These are phyloP conservation scores for Irpex lacteus DNA, from an alignment of 1,284 basidiomycete species.

Conservation along the genomic window DNA sequence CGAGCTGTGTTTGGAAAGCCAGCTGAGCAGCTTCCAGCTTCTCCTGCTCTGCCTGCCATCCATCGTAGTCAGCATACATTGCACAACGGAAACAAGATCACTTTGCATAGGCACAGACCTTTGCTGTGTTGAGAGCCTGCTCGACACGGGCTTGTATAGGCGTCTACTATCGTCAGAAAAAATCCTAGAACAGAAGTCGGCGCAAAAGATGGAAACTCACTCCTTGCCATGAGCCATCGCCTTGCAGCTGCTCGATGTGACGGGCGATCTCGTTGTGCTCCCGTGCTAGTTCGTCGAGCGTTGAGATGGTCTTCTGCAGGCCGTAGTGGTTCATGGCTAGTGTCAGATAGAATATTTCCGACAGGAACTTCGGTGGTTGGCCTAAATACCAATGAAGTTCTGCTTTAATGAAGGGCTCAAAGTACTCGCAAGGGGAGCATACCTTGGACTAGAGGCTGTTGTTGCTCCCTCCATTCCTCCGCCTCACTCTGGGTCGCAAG, in stretches of 20 bases:
- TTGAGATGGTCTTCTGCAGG: conserved; percentile 76
- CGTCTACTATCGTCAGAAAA: conserved; percentile 38
- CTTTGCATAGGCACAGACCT: conserved; percentile 40
- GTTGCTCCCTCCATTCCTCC: conserved; percentile 62
- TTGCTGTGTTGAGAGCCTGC: conserved; percentile 67
- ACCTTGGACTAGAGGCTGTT: conserved; percentile 42
- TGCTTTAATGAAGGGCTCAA: too few relatives aligned
- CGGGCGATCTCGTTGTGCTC: conserved; percentile 77
- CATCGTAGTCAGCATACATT: background rate
- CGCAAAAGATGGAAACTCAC: conserved; percentile 41
- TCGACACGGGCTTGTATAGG: conserved; percentile 69
- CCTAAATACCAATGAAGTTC: background rate
- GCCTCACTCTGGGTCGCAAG: conserved; percentile 88
- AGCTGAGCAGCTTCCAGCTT: conserved; percentile 70
- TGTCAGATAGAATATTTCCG: conserved; percentile 90
- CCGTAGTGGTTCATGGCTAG: conserved; percentile 87
- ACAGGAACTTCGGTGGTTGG: conserved; percentile 83
- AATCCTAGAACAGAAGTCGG: background rate
- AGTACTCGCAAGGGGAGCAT: background rate
- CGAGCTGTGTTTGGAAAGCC: conserved; percentile 83
- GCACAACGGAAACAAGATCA: background rate
- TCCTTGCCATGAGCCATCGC: conserved; percentile 76
- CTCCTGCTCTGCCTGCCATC: conserved; percentile 59
- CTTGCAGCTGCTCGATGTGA: conserved; percentile 76
- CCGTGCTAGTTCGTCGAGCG: conserved; percentile 67